Evolutionary conservation across 768 basidiomycete genomes (phyloP).

Genomic region (Lentinula sp.): DNA sequence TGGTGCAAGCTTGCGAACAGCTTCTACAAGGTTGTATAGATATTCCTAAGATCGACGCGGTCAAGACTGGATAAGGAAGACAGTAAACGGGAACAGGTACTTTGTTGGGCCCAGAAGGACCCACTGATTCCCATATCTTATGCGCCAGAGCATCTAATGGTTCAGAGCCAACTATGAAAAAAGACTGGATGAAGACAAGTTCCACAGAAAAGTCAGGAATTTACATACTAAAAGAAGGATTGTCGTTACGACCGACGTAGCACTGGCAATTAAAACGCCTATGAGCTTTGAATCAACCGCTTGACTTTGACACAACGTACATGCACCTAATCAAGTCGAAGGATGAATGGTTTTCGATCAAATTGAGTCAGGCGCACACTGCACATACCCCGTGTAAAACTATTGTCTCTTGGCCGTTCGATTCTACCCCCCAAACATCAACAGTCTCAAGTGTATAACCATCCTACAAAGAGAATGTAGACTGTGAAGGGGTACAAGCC

Average conservation of each 20-base stretch:
- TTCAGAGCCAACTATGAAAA: conserved; percentile 69
- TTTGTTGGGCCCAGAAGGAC: conserved; percentile 90
- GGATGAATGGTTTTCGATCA: background rate
- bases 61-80: no score
- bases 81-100: conserved; percentile 26
- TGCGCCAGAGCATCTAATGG: conserved; percentile 62
- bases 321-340: conserved; percentile 33
- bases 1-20: conserved; percentile 70
- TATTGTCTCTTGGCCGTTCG: conserved; percentile 42
- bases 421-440: conserved; percentile 60
- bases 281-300: background rate
- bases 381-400: conserved; percentile 44
- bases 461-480: conserved; percentile 43
- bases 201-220: background rate
- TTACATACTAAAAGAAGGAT: conserved; percentile 78
- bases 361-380: conserved; percentile 11
- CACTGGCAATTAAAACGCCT: conserved; percentile 36
- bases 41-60: conserved; percentile 58
- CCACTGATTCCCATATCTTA: conserved; percentile 67
- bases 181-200: background rate
- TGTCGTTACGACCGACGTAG: conserved; percentile 83
- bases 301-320: conserved; percentile 23
- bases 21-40: conserved; percentile 67
- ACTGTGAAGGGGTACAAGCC: no score
- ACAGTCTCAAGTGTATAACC: conserved; percentile 84